Base-by-base conservation (phyloP, 129 eudicot species). In the Tagetes patula region DNA sequence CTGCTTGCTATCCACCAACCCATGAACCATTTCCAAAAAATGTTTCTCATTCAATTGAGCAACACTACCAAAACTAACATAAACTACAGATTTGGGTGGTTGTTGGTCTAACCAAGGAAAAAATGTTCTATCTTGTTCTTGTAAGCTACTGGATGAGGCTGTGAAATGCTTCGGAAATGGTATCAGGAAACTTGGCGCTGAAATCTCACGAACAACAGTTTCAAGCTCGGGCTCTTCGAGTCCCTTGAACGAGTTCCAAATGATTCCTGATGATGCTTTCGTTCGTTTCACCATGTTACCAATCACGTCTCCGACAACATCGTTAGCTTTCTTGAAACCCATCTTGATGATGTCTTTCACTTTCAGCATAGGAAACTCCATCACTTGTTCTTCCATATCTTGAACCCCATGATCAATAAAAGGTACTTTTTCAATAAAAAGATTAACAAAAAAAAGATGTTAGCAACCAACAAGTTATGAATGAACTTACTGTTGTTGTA, bases 51-150 rank as follows among this genome's bases (percentile, higher is more conserved):
- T 77, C 8, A 89, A 65, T 7, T 77, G 65, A 49, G 75, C 71
- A 43, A 80, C 59, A 33, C 87, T 89, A 36, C 96, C 96, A 38
- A 89, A 89, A 67, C 96, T 89, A 40, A 86, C 82, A 61, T 86
- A 89, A 0, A 89, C 12, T 6, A 83, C 87, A 1, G 85, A 80
- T 7, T 80, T 77, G 0, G 83, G 85, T 64, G 76, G 60, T 56
- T 85, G 89, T 9, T 46, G 55, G 61, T 85, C 75, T 8, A 85
- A 64, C 89, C 89, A 85, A 3, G 86, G 70, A 32, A 85, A 71
- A 62, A 73, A 79, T 62, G 71, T 76, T 36, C 62, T 63, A 53
- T 85, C 89, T 68, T 75, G 84, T 4, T 69, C 66, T n/a, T 74
- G 46, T 63, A 77, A 46, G 80, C 83, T 81, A 43, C 85, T 77